These are phyloP conservation scores for Boletus reticuloceps DNA, from an alignment of 768 basidiomycete genomes.

Conservation along the genomic window DNA sequence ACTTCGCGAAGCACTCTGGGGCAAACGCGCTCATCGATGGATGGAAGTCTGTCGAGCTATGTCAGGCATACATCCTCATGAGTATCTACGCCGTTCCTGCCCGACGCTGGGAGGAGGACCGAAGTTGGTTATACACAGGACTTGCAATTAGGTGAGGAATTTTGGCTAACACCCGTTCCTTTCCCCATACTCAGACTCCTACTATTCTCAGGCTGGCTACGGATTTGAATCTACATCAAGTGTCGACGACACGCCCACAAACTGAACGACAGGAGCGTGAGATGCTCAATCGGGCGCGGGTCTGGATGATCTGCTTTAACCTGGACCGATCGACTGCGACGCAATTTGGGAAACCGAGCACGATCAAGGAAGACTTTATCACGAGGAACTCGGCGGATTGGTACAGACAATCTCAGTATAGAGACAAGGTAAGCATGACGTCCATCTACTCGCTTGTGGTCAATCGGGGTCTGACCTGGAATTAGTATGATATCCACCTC, in stretches of 20 bases:
- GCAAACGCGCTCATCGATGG: conserved; percentile 79
- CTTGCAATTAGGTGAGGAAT: conserved; percentile 67
- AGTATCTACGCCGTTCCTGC: conserved; percentile 79
- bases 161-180: too few species aligned
- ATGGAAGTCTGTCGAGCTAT: conserved; percentile 83
- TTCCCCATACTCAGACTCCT: background rate
- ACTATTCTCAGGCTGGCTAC: conserved; percentile 64
- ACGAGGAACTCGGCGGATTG: conserved; percentile 71
- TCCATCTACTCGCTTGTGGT: background rate
- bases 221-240: conserved; percentile 82
- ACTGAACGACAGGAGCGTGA: conserved; percentile 79
- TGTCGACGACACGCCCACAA: conserved; percentile 55
- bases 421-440: conserved; percentile 44
- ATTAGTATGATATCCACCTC: conserved; percentile 70
- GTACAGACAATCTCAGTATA: conserved; percentile 69
- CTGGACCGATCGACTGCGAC: conserved; percentile 85
- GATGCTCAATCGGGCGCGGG: conserved; percentile 78
- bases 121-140: conserved; percentile 87
- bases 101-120: conserved; percentile 84
- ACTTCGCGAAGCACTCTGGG: conserved; percentile 81
- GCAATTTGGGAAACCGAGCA: conserved; percentile 87
- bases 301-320: conserved; percentile 91
- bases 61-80: conserved; percentile 90
- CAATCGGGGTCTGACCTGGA: background rate
- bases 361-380: conserved; percentile 82